phyloP scores from a whole-genome alignment of 257 asterid species.

The Solanum appendiculatum region DNA sequence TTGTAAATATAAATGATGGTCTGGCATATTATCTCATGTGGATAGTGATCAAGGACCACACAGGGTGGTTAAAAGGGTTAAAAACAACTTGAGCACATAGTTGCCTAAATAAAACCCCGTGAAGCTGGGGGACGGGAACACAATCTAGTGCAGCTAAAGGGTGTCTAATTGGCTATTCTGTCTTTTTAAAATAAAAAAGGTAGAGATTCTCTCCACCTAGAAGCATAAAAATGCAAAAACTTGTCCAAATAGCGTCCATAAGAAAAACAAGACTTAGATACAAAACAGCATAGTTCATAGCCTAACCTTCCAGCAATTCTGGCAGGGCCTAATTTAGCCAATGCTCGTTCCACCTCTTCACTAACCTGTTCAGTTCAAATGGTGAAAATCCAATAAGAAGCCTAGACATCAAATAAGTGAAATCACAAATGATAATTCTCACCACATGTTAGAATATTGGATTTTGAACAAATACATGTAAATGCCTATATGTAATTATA shows the following conservation, averaged over 20 bases:
- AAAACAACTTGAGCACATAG: background rate
- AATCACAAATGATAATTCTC: background rate
- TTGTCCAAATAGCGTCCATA: background rate
- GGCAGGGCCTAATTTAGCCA: constrained; percentile 92
- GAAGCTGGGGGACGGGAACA: background rate
- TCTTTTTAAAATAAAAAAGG: background rate
- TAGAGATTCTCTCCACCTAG: background rate
- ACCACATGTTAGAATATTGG: background rate
- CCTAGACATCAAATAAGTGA: background rate
- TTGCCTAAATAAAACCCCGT: background rate
- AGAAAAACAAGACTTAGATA: background rate
- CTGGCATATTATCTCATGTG: background rate
- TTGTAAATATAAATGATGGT: background rate
- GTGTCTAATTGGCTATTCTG: background rate
- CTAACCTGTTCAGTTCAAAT: constrained; percentile 60
- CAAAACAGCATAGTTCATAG: background rate
- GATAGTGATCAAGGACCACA: background rate
- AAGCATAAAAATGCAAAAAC: background rate
- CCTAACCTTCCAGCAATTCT: constrained; percentile 68
- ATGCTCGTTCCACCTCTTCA: constrained; percentile 97
- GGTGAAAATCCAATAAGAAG: background rate
- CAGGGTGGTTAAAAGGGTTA: background rate
- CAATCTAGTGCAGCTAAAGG: background rate
- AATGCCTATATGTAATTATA: background rate
- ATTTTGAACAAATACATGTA: background rate